A percentile compares a stretch with the other conserved stretches of the same genome.
These are phyloP conservation scores for Cystofilobasidium ferigula DNA, from an alignment of 768 basidiomycete genomes.

Conservation along the genomic window DNA sequence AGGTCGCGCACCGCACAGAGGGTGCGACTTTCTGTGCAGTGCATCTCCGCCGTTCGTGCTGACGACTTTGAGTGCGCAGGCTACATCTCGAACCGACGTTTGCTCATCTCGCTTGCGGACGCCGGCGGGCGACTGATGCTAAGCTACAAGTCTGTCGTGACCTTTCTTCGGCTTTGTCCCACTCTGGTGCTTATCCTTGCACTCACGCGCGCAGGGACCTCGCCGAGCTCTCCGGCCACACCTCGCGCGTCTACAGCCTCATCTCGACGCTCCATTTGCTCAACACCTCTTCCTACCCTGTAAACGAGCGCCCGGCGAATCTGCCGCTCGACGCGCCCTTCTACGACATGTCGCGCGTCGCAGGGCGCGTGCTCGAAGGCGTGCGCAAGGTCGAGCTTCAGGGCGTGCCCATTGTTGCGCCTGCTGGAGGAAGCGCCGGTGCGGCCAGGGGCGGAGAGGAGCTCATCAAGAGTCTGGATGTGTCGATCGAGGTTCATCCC, in stretches of 20 bases:
- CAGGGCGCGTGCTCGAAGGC: constrained; percentile 48
- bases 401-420: constrained; percentile 41
- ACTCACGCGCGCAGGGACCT: constrained; percentile 53
- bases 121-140: constrained; percentile 90
- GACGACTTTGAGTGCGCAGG: constrained; percentile 39
- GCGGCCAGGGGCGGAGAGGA: constrained; percentile 41
- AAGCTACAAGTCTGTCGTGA: constrained; percentile 34
- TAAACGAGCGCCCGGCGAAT: constrained; percentile 42
- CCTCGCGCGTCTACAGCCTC: constrained; percentile 76
- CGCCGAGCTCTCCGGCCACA: constrained; percentile 86
- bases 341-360: constrained; percentile 57
- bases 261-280: constrained; percentile 73
- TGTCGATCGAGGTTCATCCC: constrained; percentile 44
- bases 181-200: not conserved
- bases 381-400: constrained; percentile 42
- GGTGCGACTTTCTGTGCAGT: not conserved
- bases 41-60: not conserved
- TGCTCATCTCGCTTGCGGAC: constrained; percentile 87
- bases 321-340: constrained; percentile 41
- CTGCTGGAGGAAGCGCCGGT: constrained; percentile 39
- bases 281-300: constrained; percentile 39
- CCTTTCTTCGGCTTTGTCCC: constrained; percentile 41
- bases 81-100: constrained; percentile 84
- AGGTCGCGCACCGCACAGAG: constrained; percentile 22
- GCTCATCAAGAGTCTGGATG: constrained; percentile 59